Conservation (phyloP, 2,329 filamentous ascomycete genomes). For the Trichoderma endophyticum region DNA sequence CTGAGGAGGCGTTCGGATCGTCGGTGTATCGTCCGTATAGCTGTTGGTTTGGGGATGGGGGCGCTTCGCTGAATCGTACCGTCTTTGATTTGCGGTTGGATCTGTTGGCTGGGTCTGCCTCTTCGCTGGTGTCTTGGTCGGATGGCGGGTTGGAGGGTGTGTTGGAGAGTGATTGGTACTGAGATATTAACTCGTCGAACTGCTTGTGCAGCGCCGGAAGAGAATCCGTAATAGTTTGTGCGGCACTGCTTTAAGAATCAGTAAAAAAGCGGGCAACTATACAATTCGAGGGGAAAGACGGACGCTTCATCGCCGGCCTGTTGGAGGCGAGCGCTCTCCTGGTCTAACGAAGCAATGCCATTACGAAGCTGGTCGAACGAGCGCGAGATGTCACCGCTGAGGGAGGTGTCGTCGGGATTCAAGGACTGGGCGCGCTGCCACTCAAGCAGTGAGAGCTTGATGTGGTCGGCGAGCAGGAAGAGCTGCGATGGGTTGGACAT, state of each 20-base stretch:
- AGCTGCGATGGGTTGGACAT: slow-evolving; percentile 67
- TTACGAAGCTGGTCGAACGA: slow-evolving; percentile 84
- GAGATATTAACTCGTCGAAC: slow-evolving; percentile 70
- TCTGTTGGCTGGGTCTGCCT: background rate
- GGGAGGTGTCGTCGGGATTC: slow-evolving; percentile 71
- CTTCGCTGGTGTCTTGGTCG: slow-evolving; percentile 15
- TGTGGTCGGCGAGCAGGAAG: slow-evolving; percentile 90
- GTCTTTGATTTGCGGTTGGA: slow-evolving; percentile 54
- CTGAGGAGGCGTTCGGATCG: slow-evolving; percentile 55
- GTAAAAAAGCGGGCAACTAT: background rate
- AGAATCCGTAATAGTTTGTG: slow-evolving; percentile 56
- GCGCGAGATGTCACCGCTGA: slow-evolving; percentile 84
- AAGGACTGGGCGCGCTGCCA: slow-evolving; percentile 81
- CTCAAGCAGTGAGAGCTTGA: slow-evolving; percentile 93
- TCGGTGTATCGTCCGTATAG: slow-evolving; percentile 65
- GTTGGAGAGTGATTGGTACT: slow-evolving; percentile 69
- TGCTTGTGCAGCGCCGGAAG: slow-evolving; percentile 69
- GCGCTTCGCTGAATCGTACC: slow-evolving; percentile 80
- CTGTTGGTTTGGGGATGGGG: slow-evolving; percentile 38
- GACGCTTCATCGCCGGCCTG: slow-evolving; percentile 63
- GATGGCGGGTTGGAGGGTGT: slow-evolving; percentile 37
- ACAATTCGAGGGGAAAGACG: slow-evolving; percentile 23
- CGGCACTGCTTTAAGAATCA: slow-evolving; percentile 37
- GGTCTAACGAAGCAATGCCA: slow-evolving; percentile 68
- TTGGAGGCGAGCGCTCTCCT: slow-evolving; percentile 61